Conservation (phyloP, 2,329 filamentous ascomycete species). For the Polytolypa hystricis region DNA sequence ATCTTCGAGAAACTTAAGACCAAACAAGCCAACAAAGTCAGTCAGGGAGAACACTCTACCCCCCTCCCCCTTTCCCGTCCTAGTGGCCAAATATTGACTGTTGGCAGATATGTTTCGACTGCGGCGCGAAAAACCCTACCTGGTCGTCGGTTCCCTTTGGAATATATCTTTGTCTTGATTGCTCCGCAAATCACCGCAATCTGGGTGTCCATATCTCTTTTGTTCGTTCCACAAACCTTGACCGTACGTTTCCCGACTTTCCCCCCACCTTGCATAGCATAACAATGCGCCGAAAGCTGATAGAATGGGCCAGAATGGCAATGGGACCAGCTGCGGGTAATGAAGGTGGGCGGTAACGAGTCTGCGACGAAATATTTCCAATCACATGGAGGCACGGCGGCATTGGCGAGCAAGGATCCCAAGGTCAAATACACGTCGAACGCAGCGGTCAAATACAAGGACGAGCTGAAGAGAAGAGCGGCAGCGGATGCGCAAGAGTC, state of each 20-base stretch:
- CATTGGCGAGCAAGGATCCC: slow-evolving; percentile 87
- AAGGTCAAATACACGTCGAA: slow-evolving; percentile 95
- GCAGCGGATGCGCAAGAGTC: slow-evolving; percentile 76
- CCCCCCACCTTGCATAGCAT: slow-evolving; percentile 1
- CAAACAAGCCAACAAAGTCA: slow-evolving; percentile 88
- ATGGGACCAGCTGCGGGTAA: slow-evolving; percentile 93
- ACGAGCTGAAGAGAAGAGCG: slow-evolving; percentile 79
- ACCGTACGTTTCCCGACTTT: slow-evolving; percentile 56
- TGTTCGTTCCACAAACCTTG: slow-evolving; percentile 94
- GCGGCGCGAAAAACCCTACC: slow-evolving; percentile 91
- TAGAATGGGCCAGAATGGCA: slow-evolving; percentile 62
- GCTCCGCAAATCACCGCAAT: slow-evolving; percentile 92
- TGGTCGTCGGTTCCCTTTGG: slow-evolving; percentile 97
- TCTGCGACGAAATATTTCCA: slow-evolving; percentile 98
- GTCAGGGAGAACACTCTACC: too few relatives aligned
- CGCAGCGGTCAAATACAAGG: slow-evolving; percentile 95
- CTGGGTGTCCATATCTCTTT: slow-evolving; percentile 98
- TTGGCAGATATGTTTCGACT: slow-evolving; percentile 92
- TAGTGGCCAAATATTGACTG: slow-evolving; percentile 15
- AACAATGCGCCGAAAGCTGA: slow-evolving; percentile 14
- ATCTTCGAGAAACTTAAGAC: slow-evolving; percentile 96
- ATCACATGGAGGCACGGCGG: slow-evolving; percentile 85
- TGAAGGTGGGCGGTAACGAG: slow-evolving; percentile 98
- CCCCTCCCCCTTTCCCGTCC: slow-evolving; percentile 11
- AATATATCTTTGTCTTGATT: slow-evolving; percentile 97